phyloP scores from a whole-genome alignment of 306 rosid genomes.

The Alnus glutinosa region DNA sequence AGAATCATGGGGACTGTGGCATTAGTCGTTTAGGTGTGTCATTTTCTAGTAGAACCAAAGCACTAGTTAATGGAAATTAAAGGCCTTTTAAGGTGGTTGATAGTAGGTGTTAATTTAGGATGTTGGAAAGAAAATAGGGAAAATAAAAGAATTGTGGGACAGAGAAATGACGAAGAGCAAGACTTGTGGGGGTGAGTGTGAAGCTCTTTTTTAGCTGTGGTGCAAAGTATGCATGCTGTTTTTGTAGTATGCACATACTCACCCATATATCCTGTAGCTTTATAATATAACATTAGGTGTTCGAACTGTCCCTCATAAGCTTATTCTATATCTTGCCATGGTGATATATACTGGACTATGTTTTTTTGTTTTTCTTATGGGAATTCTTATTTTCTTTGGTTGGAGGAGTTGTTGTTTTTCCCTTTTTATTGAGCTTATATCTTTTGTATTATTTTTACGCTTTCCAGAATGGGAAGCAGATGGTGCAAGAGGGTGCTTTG shows the following conservation, averaged over 20 bases:
- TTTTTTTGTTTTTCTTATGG: neutral
- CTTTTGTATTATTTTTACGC: neutral
- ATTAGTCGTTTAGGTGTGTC: neutral
- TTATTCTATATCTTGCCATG: neutral
- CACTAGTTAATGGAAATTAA: neutral
- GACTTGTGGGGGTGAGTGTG: neutral
- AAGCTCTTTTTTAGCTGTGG: neutral
- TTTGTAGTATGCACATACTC: neutral
- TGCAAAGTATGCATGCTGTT: neutral
- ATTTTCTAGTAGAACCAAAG: neutral
- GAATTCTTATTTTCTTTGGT: constrained; percentile 2
- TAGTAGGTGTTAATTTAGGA: neutral
- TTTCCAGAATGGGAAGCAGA: constrained; percentile 65
- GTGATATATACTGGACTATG: neutral
- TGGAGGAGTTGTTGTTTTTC: neutral
- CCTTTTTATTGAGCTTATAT: neutral
- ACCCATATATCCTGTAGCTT: neutral
- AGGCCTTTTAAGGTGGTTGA: neutral
- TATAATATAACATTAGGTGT: neutral
- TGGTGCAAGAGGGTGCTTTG: constrained; percentile 77
- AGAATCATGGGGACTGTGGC: too few species aligned
- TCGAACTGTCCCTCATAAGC: neutral
- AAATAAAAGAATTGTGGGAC: neutral
- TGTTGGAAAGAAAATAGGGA: neutral
- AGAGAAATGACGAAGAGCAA: neutral